Base-by-base conservation (phyloP, 2,329 filamentous ascomycete species). In the Dothideomycetidae sp. region DNA sequence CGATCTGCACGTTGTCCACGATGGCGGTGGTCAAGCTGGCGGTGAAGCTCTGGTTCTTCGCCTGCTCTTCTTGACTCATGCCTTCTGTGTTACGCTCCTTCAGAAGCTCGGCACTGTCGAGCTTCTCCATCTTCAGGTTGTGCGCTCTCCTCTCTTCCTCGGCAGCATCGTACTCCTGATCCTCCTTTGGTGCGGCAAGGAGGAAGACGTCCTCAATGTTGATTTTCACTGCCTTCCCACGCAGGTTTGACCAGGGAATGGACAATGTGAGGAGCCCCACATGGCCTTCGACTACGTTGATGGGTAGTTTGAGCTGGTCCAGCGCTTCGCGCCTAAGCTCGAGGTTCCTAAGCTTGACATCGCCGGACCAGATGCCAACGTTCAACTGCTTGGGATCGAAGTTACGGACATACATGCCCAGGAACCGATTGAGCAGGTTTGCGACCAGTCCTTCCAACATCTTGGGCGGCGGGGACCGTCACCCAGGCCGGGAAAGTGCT, bases 341-440 rank as follows among this genome's bases (percentile, higher is more conserved):
- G 42, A 99, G 77, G 52, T 98, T 78, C 43, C 78, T 78, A 31
- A 99, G 71, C 63, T 93, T 93, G 53, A 98, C 90, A 65, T 99
- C 90, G 51, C 92, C 90, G 14, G 83, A 93, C 90, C 88, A 98
- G 53, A 98, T 98, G 46, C 92, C 90, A 46, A 98, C 86, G 57
- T 98, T 98, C 48, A 99, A 72, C 66, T 98, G 90, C 53, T 84
- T 81, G 38, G 90, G 84, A 61, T 99, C 90, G 58, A 99, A 98
- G 63, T 98, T 96, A 71, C 93, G 86, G 61, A 99, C 88, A 61
- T 98, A 98, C 81, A 96, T 93, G 71, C 90, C 92, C 74, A 99
- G 66, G 64, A 98, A 96, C 67, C 92, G 81, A 68, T 98, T 98
- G 52, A 99, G 78, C 68, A 99, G 71, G 63, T 88, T 92, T 52